Conservation (phyloP, 169 alveolate species). For the Plasmodium reichenowi region DNA sequence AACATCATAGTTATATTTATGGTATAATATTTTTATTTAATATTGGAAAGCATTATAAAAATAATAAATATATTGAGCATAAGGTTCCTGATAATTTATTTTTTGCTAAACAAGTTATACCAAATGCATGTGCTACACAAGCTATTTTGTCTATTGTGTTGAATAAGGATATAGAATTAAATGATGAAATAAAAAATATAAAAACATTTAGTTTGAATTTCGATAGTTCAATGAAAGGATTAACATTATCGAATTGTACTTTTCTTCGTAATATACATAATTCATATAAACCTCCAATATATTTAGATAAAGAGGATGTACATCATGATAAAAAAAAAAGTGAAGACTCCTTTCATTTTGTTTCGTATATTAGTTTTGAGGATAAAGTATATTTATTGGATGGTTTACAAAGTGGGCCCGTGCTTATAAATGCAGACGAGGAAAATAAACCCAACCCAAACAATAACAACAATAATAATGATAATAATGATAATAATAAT, state of each 20-base stretch:
- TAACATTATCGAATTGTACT: slow-evolving; percentile 90
- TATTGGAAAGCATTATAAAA: slow-evolving; percentile 83
- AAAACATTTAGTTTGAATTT: slow-evolving; percentile 87
- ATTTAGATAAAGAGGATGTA: slow-evolving; percentile 83
- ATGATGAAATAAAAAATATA: slow-evolving; percentile 85
- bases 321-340: slow-evolving; percentile 82
- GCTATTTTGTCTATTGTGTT: slow-evolving; percentile 91
- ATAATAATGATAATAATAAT: too few relatives aligned
- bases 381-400: slow-evolving; percentile 77
- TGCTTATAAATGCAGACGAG: background rate
- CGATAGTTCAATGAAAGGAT: slow-evolving; percentile 89
- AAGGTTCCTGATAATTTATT: slow-evolving; percentile 83
- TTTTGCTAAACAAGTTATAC: slow-evolving; percentile 92
- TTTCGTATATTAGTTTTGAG: slow-evolving; percentile 90
- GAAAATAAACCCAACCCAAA: background rate
- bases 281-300: slow-evolving; percentile 85
- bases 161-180: slow-evolving; percentile 78
- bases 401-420: slow-evolving; percentile 80
- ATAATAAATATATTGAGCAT: slow-evolving; percentile 37
- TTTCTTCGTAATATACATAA: slow-evolving; percentile 87
- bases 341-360: slow-evolving; percentile 93
- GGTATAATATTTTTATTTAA: slow-evolving; percentile 93
- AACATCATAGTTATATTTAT: slow-evolving; percentile 79
- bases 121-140: slow-evolving; percentile 95
- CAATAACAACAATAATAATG: background rate